A percentile compares a stretch with the other conserved stretches of the same genome.
Evolutionary conservation across 73 alveolate genomes (phyloP).

Genomic region (Tetrahymena thermophila): DNA sequence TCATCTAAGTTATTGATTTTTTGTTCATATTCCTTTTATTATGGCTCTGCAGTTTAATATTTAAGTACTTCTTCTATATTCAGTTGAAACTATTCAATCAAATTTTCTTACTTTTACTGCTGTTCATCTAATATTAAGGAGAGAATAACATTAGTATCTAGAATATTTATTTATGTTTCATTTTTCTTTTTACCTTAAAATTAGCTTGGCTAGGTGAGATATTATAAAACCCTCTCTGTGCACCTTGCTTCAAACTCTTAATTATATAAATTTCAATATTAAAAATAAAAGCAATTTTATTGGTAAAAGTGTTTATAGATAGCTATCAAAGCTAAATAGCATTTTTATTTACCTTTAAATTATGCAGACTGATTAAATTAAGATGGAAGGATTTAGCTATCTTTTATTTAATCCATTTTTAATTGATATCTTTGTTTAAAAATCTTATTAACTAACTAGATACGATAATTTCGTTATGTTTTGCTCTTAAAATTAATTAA

Average conservation of each 20-base stretch:
- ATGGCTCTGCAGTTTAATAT: background rate
- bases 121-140: background rate
- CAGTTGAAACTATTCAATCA: background rate
- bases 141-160: background rate
- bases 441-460: background rate
- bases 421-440: background rate
- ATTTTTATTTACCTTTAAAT: background rate
- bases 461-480: background rate
- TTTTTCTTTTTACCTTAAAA: background rate
- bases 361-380: background rate
- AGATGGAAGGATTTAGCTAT: background rate
- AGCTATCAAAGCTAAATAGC: no score
- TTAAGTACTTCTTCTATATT: background rate
- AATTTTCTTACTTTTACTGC: background rate
- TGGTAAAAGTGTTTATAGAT: background rate
- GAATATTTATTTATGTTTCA: background rate
- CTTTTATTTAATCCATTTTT: background rate
- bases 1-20: background rate
- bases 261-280: background rate
- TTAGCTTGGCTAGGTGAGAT: background rate
- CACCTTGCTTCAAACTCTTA: background rate
- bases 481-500: background rate
- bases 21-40: background rate
- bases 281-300: background rate
- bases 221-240: background rate